Percentiles rank a stretch among this genome's conserved stretches.
Evolutionary conservation across 2,329 filamentous ascomycete genomes (phyloP).

Genomic region (Clarireedia paspali): DNA sequence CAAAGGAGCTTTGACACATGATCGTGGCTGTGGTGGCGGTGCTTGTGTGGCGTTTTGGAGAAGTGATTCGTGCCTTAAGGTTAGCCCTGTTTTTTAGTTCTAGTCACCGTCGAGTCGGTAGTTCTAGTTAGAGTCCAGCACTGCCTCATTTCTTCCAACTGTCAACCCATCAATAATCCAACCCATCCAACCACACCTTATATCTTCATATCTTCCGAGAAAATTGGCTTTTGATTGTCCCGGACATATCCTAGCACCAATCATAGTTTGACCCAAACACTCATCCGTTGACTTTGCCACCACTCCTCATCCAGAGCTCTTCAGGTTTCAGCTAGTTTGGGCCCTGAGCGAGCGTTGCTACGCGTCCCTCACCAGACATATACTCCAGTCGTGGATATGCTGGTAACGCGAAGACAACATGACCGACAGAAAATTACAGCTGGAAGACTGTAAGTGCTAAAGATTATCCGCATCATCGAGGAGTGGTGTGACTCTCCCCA

Average conservation of each 20-base stretch:
- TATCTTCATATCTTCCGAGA: not conserved
- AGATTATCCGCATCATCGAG: not conserved
- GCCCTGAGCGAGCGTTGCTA: constrained; percentile 7
- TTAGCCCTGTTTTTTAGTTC: not conserved
- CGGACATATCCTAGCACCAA: not conserved
- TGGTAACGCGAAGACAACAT: constrained; percentile 53
- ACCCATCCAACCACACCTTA: constrained; percentile 5
- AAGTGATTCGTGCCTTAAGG: not conserved
- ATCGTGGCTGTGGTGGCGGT: too few species aligned
- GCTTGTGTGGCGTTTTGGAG: not conserved
- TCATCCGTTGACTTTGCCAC: constrained; percentile 8
- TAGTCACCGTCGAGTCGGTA: not conserved
- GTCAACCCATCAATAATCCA: not conserved
- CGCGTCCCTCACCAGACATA: constrained; percentile 12
- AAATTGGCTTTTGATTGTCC: not conserved
- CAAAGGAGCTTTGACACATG: too few species aligned
- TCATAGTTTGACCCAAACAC: not conserved
- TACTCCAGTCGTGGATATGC: constrained; percentile 46
- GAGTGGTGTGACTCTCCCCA: not conserved
- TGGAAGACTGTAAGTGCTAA: constrained; percentile 70
- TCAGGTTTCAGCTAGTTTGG: constrained; percentile 10
- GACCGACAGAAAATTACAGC: constrained; percentile 70
- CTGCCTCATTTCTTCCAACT: constrained; percentile 2
- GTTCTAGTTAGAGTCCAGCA: not conserved
- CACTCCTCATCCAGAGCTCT: constrained; percentile 5